Evolutionary conservation across 1,139 yeast genomes (phyloP), one percentile per base, ranked within the genome.

Genomic region (Blastobotrys proliferans): DNA sequence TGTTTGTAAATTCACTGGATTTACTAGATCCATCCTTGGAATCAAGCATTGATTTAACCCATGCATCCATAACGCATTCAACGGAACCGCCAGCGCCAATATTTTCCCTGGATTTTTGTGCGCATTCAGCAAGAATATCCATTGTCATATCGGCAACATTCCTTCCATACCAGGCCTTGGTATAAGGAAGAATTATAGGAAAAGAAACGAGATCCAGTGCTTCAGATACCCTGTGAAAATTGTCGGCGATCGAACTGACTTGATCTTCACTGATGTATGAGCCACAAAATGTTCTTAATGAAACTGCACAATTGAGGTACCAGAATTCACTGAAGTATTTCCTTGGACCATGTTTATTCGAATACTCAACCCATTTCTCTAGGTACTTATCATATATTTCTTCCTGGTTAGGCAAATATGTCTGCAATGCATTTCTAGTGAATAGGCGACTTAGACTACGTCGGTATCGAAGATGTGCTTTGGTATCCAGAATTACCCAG

Each of bases 81-180:
- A 95, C 86, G 48, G 75, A 68, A 43, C 90, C 94, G 52, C 88
- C 88, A n/a, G 74, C 70, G 43, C 76, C 83, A 61, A 92, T 83
- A 60, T 81, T 81, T 47, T 74, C 74, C 66, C 90, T 90, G 47
- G 97, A 85, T 77, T 72, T 76, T 52, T 75, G 88, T 29, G 98
- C 95, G 69, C 97, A 90, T 26, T 68, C 68, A 60, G 82, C 96
- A 57, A 92, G 88, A 58, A 86, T 81, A 60, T 79, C 81, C 97
- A 92, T 90, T 28, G 96, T 87, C 70, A 82, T 78, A 64, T 92
- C 95, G 46, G 97, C 95, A 58, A 90, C 83, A 62, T 76, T 79
- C 71, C 85, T 83, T 54, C 98, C 98, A 67, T 90, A 87, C 98
- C 98, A 92, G 35, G 97, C 83, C 70, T 88, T 92, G 51, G 98